Percentiles rank a stretch among this genome's conserved stretches.
These are phyloP conservation scores for Magnaporthales sp. DNA, from an alignment of 2,329 filamentous ascomycete species.

Conservation along the genomic window DNA sequence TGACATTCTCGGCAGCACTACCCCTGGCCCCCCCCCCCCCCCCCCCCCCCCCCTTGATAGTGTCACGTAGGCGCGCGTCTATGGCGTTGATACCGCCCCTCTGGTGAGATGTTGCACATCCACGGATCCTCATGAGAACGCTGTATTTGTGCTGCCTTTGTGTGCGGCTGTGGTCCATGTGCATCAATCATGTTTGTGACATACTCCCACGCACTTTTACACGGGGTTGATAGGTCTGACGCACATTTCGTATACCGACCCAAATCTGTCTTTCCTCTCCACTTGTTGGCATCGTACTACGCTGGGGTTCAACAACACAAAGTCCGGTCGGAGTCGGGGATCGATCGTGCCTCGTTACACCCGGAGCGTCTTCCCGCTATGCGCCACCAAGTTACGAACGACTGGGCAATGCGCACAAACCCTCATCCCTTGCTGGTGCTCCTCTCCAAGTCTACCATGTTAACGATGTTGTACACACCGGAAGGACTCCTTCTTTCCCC, in stretches of 20 bases:
- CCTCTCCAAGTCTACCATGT: background rate
- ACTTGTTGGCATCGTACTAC: background rate
- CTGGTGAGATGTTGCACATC: background rate
- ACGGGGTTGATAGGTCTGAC: background rate
- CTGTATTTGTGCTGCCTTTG: background rate
- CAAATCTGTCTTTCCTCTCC: background rate
- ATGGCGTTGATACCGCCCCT: background rate
- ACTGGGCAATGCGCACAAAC: background rate
- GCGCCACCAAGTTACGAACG: background rate
- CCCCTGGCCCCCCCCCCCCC: no score
- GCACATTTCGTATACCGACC: background rate
- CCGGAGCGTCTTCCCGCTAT: background rate
- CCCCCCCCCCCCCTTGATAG: no score
- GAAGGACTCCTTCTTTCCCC: background rate
- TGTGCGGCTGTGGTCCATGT: background rate
- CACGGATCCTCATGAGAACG: background rate
- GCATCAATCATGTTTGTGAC: background rate
- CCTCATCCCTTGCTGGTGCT: background rate
- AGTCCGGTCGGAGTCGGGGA: background rate
- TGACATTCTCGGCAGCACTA: no score
- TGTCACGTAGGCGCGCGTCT: no score
- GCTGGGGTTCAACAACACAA: background rate
- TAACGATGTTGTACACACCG: background rate
- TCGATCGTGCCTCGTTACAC: background rate
- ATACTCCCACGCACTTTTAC: background rate